phyloP scores from a whole-genome alignment of 768 basidiomycete species.

The Hortiboletus flavorubellus region DNA sequence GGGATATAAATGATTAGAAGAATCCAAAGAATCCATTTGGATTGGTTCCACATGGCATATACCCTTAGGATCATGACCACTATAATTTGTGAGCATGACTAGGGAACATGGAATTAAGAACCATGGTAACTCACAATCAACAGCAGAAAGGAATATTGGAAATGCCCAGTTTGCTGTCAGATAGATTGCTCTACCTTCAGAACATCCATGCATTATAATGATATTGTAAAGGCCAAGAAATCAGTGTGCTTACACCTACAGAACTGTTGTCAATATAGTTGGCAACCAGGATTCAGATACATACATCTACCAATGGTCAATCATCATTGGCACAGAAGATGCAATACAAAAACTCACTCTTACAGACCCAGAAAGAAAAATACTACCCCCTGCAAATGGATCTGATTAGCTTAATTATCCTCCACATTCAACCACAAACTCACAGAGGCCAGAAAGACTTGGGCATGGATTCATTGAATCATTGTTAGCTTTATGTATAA shows the following conservation, averaged over 20 bases:
- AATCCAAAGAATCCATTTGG: no score
- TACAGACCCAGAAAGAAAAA: neutral
- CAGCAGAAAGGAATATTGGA: no score
- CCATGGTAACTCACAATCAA: no score
- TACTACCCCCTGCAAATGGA: neutral
- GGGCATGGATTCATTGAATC: neutral
- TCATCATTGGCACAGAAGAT: no score
- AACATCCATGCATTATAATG: neutral
- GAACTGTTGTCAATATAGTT: neutral
- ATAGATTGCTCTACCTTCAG: neutral
- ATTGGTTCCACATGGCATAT: no score
- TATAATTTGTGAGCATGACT: no score
- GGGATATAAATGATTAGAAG: no score
- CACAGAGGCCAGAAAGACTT: conserved; percentile 1
- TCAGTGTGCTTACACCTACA: conserved; percentile 9
- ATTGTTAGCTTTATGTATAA: neutral
- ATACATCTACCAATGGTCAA: neutral
- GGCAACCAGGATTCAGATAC: neutral
- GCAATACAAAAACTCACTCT: neutral
- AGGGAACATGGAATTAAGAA: no score
- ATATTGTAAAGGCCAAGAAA: no score
- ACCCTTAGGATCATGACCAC: no score
- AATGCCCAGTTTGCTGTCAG: no score
- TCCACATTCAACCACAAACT: neutral
- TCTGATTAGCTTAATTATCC: neutral